Evolutionary conservation across 495 filamentous ascomycete species (phyloP), one percentile per base, ranked within the genome.

Genomic region (Apodospora peruviana): DNA sequence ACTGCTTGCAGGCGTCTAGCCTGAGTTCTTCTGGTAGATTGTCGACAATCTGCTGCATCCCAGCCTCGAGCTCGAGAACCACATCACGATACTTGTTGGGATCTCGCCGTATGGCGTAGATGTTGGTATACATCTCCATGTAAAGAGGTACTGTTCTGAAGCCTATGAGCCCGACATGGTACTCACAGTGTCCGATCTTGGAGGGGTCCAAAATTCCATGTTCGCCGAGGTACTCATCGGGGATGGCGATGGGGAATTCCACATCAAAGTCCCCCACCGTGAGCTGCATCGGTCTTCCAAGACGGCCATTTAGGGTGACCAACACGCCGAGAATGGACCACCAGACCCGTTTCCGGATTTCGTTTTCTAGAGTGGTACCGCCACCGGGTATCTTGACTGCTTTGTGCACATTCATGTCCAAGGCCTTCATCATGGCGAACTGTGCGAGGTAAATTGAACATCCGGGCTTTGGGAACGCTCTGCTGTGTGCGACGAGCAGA

Each of bases 401-500:
- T 21, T 88, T 73, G 59, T 91, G 87, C 1, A 90, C 63, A 25
- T 85, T 85, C 37, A 87, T 60, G 54, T 90, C 86, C 43, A 90
- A 71, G 24, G 85, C 85, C 46, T 84, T 64, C 27, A 75, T 71
- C 20, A 88, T 67, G 8, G 83, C 78, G 38, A 74, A 76, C 45
- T 73, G 75, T 27, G 77, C 77, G 35, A 87, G 68, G 50, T 82
- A 75, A 70, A 78, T 83, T 19, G 82, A 82, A 43, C 83, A 82
- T 20, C 83, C 85, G 21, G 88, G 87, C 55, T 88, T 88, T n/a
- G 87, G 85, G 45, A 88, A 85, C 53, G 78, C 83, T 42, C 88
- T 79, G 2, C 87, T 75, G 61, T 90, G 85, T 8, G 74, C 57
- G 40, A 77, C 79, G 40, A 91, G 79, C 67, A 91, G 69, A 16